These are phyloP conservation scores for Candida boleticola DNA, from an alignment of 805 yeast genomes.

Conservation along the genomic window DNA sequence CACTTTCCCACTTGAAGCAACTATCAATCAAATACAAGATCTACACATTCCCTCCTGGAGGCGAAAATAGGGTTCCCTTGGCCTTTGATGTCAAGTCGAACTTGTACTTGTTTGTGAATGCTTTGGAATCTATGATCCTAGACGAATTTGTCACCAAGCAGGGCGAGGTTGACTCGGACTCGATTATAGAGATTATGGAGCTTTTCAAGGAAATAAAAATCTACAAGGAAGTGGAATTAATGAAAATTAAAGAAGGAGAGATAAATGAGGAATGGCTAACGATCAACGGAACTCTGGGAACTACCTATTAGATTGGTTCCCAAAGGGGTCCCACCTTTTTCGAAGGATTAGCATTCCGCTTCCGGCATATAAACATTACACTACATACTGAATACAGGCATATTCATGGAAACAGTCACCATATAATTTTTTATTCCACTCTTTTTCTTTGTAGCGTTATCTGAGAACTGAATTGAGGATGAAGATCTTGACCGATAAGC, in stretches of 20 bases:
- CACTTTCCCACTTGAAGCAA: slow-evolving; percentile 28
- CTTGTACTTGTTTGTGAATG: slow-evolving; percentile 14
- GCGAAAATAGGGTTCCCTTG: slow-evolving; percentile 10
- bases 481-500: slow-evolving; percentile 32
- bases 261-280: slow-evolving; percentile 1
- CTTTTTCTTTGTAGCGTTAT: no score
- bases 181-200: slow-evolving; percentile 7
- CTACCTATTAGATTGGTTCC: no score
- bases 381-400: no score
- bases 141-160: slow-evolving; percentile 7
- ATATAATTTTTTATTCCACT: no score
- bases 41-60: slow-evolving; percentile 15
- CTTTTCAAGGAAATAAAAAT: slow-evolving; percentile 9
- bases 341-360: no score
- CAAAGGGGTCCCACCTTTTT: no score
- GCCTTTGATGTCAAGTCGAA: slow-evolving; percentile 30
- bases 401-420: no score
- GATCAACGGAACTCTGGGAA: no score
- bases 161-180: slow-evolving; percentile 1
- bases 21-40: slow-evolving; percentile 31
- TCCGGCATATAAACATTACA: no score
- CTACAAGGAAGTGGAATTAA: slow-evolving; percentile 8
- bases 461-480: no score
- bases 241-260: slow-evolving; percentile 6
- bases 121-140: slow-evolving; percentile 13